Evolutionary conservation across 176 grass and related monocot species (phyloP), one percentile per base, ranked within the genome.

Genomic region (Urochloa ruziziensis): DNA sequence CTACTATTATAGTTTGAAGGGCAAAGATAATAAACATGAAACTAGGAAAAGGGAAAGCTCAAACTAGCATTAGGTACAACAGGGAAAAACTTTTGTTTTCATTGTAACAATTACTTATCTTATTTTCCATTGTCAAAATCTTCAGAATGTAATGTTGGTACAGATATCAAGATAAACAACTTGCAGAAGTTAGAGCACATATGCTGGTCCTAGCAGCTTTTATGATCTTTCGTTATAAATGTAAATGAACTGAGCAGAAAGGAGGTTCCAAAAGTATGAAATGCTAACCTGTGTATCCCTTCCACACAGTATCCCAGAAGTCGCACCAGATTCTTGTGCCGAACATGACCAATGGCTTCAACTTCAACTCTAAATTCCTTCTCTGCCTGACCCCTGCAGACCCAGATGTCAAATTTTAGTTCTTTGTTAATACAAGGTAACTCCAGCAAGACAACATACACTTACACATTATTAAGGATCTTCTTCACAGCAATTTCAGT

Each of bases 311-410:
- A 99, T 11, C 97, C 97, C 53, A 99, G 75, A 85, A 99, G 93
- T 35, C 93, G 80, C 66, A 96, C 97, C 74, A 99, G 86, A 86
- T 99, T 99, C 74, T 92, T 96, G 72, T 99, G 97, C 32, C 93
- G 88, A 77, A 99, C 97, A 79, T 96, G 93, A 70, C 97, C 97
- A 1, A 96, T 96, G 37, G 97, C 97, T 94, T 99, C 97, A 73
- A 96, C 97, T 94, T 99, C 97, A 27, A 96, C 93, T 77, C 84
- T 90, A 71, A 99, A 99, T 82, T 99, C 97, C 72, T 94, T 96
- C 83, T 99, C 97, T 64, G 97, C 93, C 75, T 99, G 97, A 5
- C 97, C 97, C 75, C 97, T 99, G 80, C 27, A 86, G 80, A 62
- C 62, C 43, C 75, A 87, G 13, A 17, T 24, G 56, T 57, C 4